Percentiles rank a stretch among this genome's conserved stretches.
phyloP scores from a whole-genome alignment of 1,139 yeast genomes.

The Pichia sp. region DNA sequence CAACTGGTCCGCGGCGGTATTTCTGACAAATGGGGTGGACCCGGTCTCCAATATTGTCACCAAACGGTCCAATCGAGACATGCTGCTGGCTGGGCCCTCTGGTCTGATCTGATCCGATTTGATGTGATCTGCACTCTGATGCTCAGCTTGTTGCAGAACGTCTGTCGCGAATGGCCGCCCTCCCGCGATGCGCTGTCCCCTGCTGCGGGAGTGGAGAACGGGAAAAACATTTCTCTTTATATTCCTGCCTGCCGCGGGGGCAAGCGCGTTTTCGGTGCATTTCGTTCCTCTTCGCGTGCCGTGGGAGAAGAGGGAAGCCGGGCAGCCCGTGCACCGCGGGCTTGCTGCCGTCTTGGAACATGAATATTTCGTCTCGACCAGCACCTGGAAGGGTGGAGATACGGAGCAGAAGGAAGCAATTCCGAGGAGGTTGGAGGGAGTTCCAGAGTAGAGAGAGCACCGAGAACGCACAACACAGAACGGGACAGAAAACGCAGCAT shows the following conservation, averaged over 20 bases:
- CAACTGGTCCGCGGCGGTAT: conserved; percentile 95
- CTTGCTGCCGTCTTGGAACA: no score
- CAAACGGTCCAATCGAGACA: conserved; percentile 59
- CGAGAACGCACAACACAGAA: neutral
- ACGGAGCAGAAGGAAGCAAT: no score
- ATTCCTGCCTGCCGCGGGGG: neutral
- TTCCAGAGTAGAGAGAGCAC: neutral
- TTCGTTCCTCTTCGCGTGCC: neutral
- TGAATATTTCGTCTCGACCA: no score
- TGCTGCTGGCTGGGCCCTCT: conserved; percentile 1
- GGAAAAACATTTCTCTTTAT: neutral
- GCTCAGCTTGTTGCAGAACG: neutral
- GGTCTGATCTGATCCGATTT: neutral
- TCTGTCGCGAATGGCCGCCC: neutral
- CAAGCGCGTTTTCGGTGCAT: neutral
- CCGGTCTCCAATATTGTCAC: conserved; percentile 88
- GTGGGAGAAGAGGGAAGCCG: neutral
- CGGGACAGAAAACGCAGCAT: neutral
- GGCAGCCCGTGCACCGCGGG: neutral
- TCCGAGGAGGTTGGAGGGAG: no score
- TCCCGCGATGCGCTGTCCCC: neutral
- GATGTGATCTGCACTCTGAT: neutral
- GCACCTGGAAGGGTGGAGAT: no score
- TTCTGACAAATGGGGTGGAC: conserved; percentile 87
- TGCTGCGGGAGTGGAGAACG: neutral